These are phyloP conservation scores for Cutaneotrichosporon sp. DNA, from an alignment of 1,284 basidiomycete species.

Conservation along the genomic window DNA sequence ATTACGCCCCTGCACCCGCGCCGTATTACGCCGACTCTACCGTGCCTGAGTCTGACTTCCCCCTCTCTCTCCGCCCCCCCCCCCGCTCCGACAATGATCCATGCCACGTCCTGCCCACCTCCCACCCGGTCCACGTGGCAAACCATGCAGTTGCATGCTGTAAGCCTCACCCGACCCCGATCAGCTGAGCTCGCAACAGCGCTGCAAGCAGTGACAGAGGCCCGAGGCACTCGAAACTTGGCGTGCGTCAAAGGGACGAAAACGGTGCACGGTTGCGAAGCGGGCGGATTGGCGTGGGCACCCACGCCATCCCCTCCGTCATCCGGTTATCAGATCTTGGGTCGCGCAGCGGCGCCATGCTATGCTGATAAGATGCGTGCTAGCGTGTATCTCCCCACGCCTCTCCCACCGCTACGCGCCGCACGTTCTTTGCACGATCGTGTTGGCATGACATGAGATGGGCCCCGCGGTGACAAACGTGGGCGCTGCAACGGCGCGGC, in stretches of 20 bases:
- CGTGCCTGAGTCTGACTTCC: background rate
- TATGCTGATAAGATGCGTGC: too few species aligned
- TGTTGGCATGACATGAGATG: too few species aligned
- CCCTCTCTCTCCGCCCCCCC: background rate
- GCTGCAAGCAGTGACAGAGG: too few species aligned
- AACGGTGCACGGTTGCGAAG: too few species aligned
- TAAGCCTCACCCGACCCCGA: background rate
- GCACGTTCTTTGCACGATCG: too few species aligned
- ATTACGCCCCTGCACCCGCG: background rate
- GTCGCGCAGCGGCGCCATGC: too few species aligned
- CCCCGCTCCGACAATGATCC: background rate
- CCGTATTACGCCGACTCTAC: conserved; percentile 10
- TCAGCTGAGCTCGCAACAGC: too few species aligned
- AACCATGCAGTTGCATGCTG: background rate
- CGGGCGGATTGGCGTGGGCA: background rate
- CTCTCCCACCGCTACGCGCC: background rate
- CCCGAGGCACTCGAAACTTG: too few species aligned
- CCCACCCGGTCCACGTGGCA: background rate
- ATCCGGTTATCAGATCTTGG: background rate
- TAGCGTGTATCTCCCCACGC: background rate
- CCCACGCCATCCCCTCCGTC: background rate
- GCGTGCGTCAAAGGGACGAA: background rate
- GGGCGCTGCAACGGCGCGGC: background rate
- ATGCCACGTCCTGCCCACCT: background rate
- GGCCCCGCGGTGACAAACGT: background rate